Evolutionary conservation across 495 filamentous ascomycete genomes (phyloP).

Genomic region (Mycothermus thermophilus): DNA sequence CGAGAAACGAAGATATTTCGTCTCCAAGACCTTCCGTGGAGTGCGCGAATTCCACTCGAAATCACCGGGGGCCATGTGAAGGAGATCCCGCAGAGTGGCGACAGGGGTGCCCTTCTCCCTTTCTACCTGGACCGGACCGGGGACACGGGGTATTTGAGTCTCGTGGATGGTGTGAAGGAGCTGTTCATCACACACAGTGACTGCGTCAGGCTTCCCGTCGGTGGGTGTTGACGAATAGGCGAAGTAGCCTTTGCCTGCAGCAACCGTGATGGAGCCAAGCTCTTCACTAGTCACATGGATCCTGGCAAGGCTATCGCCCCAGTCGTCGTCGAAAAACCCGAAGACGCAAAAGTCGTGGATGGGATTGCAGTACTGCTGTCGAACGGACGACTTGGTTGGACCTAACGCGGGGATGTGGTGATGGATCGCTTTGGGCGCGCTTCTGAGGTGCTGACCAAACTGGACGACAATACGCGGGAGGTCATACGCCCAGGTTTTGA

Average conservation of each 20-base stretch:
- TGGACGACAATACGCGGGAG: conserved; percentile 3
- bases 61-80: too few relatives aligned
- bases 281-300: conserved; percentile 12
- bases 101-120: too few relatives aligned
- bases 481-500: conserved; percentile 9
- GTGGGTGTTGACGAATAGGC: not conserved
- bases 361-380: conserved; percentile 8
- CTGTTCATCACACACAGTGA: conserved; percentile 15
- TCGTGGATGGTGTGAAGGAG: conserved; percentile 9
- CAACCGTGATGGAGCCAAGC: not conserved
- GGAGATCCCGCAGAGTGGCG: too few relatives aligned
- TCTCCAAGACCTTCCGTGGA: too few relatives aligned
- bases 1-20: conserved; percentile 13
- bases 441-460: conserved; percentile 3
- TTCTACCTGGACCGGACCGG: too few relatives aligned
- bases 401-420: conserved; percentile 19
- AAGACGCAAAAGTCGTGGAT: conserved; percentile 10
- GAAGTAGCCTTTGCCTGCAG: not conserved
- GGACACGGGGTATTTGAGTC: too few relatives aligned
- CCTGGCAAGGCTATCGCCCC: conserved; percentile 19
- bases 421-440: conserved; percentile 16
- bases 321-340: conserved; percentile 9
- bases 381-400: conserved; percentile 11
- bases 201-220: conserved; percentile 2
- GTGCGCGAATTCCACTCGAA: too few relatives aligned